phyloP scores from a whole-genome alignment of 1,284 basidiomycete genomes.

The Pterula multifida region DNA sequence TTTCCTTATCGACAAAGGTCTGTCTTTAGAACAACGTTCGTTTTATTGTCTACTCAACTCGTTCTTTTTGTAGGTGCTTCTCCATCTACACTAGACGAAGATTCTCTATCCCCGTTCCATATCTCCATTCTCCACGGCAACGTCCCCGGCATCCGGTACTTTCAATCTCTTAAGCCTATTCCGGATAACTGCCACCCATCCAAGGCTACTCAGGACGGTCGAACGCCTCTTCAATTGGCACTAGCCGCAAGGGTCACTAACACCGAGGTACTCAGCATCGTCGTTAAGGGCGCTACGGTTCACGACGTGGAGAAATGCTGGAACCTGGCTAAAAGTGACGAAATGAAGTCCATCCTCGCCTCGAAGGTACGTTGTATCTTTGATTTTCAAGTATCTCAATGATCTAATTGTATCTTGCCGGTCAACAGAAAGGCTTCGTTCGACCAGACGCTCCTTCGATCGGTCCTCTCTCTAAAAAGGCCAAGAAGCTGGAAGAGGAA shows the following conservation, averaged over 20 bases:
- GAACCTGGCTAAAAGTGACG: constrained; percentile 10
- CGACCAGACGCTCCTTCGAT: constrained; percentile 11
- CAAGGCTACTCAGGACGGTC: constrained; percentile 20
- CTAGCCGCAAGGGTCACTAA: constrained; percentile 16
- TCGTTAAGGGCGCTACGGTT: constrained; percentile 25
- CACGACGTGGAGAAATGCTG: constrained; percentile 24
- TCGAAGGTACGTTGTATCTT: constrained; percentile 16
- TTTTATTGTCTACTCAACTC: not conserved
- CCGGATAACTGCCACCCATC: constrained; percentile 22
- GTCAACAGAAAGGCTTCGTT: constrained; percentile 21
- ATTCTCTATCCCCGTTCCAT: constrained; percentile 22
- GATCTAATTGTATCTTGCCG: not conserved
- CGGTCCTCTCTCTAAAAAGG: constrained; percentile 16
- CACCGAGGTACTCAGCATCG: constrained; percentile 18
- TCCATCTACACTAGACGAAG: constrained; percentile 17
- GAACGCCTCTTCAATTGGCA: constrained; percentile 25
- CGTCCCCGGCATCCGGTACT: constrained; percentile 17
- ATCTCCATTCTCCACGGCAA: constrained; percentile 20
- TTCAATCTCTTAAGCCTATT: constrained; percentile 17
- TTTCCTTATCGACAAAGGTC: constrained; percentile 23
- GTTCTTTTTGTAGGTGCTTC: constrained; percentile 17
- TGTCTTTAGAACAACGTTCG: constrained; percentile 6
- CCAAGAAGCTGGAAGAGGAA: constrained; percentile 14
- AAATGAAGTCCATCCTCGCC: constrained; percentile 16
- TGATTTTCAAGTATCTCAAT: not conserved